Conservation (phyloP, 768 basidiomycete species). For the Suillus luteus region DNA sequence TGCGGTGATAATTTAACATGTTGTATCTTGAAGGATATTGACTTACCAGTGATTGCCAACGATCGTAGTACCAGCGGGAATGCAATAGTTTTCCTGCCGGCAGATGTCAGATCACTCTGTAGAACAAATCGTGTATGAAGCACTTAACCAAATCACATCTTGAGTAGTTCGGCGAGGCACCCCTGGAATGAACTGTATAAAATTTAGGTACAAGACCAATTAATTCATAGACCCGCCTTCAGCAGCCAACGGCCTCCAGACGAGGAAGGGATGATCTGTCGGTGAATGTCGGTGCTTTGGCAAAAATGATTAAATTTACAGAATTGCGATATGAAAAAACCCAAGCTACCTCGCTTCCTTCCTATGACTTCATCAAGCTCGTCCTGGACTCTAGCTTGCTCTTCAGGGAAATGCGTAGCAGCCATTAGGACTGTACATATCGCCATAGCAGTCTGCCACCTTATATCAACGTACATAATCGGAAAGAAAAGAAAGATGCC, state of each 20-base stretch:
- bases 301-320: conserved; percentile 4
- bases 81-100: background rate
- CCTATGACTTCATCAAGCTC: conserved; percentile 55
- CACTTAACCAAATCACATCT: background rate
- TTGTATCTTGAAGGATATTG: background rate
- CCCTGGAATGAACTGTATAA: background rate
- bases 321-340: background rate
- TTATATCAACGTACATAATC: background rate
- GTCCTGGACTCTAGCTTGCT: conserved; percentile 48
- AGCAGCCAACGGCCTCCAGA: background rate
- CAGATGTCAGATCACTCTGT: background rate
- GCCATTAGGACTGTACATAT: conserved; percentile 53
- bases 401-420: conserved; percentile 50
- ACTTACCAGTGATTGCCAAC: background rate
- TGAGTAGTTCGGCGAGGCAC: background rate
- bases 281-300: background rate
- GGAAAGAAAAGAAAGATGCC: background rate
- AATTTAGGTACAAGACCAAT: background rate
- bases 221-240: background rate
- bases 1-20: background rate
- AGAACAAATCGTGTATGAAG: background rate
- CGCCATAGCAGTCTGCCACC: conserved; percentile 44
- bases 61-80: background rate
- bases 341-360: conserved; percentile 23
- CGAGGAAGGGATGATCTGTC: background rate